phyloP scores from a whole-genome alignment of 768 basidiomycete species.

The Phaffia australis region DNA sequence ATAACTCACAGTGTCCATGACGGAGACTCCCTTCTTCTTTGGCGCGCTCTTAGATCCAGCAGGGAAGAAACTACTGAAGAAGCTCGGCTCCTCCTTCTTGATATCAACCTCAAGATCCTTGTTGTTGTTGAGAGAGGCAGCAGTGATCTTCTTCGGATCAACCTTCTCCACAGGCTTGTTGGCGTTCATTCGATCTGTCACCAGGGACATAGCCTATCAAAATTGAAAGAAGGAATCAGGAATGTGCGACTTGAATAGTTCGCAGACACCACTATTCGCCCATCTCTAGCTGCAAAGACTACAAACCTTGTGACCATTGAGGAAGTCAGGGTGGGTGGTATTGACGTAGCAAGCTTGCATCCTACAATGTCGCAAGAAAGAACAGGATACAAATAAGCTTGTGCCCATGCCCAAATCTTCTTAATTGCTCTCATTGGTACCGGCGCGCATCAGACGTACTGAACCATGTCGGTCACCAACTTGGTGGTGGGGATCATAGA shows the following conservation, averaged over 20 bases:
- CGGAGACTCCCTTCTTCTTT: conserved; percentile 50
- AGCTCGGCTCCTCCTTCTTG: conserved; percentile 79
- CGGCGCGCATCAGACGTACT: conserved; percentile 46
- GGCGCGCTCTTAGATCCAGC: conserved; percentile 48
- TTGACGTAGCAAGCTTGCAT: conserved; percentile 99
- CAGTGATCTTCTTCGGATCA: conserved; percentile 63
- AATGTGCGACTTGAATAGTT: conserved; percentile 2
- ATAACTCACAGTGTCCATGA: conserved; percentile 50
- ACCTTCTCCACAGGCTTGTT: conserved; percentile 52
- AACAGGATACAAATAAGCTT: not conserved
- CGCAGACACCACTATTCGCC: too few species aligned
- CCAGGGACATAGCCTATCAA: conserved; percentile 70
- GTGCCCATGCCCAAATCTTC: not conserved
- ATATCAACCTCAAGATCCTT: conserved; percentile 84
- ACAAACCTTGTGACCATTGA: conserved; percentile 77
- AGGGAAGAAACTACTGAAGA: conserved; percentile 94
- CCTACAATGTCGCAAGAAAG: conserved; percentile 39
- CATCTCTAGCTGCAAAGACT: not conserved
- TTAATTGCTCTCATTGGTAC: too few species aligned
- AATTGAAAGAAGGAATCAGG: conserved; percentile 12
- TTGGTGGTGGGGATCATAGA: conserved; percentile 91
- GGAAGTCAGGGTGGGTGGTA: conserved; percentile 97
- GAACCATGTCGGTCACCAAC: conserved; percentile 81
- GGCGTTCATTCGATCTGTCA: conserved; percentile 70
- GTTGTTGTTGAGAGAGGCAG: conserved; percentile 71